Base-by-base conservation (phyloP, 2,329 filamentous ascomycete species). In the Bisporella sp. region DNA sequence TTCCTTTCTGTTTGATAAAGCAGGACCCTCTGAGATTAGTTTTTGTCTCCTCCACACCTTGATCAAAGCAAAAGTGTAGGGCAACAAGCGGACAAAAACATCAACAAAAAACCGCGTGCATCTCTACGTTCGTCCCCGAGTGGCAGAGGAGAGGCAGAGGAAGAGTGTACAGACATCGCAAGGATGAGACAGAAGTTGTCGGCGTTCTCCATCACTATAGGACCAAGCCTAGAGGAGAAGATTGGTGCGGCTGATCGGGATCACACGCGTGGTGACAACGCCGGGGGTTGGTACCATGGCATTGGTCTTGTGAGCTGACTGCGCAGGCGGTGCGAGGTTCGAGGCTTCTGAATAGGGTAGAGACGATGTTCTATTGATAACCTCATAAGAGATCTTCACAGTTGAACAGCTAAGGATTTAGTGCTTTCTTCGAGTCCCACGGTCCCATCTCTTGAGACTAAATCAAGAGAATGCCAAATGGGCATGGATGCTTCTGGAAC, bases 21-120 rank as follows among this genome's bases (percentile, higher is more conserved):
- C 89, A 88, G 79, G 84, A 81, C 84, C 87, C 83, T 87, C 86
- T 68, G 76, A 84, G 89, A 95, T 85, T 82, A 73, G 88, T 93
- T 90, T 96, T 96, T 95, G 85, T 74, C 86, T 91, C 85, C 87
- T 84, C 85, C 82, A 81, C 81, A 66, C 49, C 59, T 56, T 62
- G 62, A 59, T 55, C 43, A 48, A 61, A 31, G 31, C 43, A 49
- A 49, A 51, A 49, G 66, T 63, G 79, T 80, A 84, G 82, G 85
- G 85, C 82, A 70, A 73, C 73, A 75, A 83, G 78, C 88, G 88
- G 79, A 86, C 88, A 95, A 96, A 81, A 71, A 91, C 89, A 84
- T 95, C 89, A 78, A 76, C 77, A 95, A 96, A 96, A 21, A 95
- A 82, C 81, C 89, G 88, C 81, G 74, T 79, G 45, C 78, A 64